Evolutionary conservation across 495 filamentous ascomycete species (phyloP).

Genomic region (Trichoderma virens): DNA sequence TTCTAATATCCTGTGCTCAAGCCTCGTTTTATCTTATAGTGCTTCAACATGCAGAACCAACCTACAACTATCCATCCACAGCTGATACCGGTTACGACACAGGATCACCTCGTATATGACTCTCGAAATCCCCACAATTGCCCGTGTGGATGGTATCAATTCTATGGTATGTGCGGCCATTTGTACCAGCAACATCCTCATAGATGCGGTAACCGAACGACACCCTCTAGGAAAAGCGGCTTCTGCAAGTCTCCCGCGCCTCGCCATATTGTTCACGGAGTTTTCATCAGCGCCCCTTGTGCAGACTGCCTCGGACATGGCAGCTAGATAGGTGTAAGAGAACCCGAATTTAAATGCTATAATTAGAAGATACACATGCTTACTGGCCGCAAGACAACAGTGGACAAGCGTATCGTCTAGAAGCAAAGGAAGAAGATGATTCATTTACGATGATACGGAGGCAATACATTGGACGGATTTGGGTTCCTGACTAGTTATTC

Average conservation of each 20-base stretch:
- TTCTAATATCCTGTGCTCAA: too few species aligned
- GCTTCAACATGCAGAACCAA: background rate
- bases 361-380: too few species aligned
- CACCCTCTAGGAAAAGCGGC: background rate
- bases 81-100: background rate
- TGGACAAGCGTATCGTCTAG: too few species aligned
- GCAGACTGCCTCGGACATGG: background rate
- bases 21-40: too few species aligned
- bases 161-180: background rate
- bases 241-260: background rate
- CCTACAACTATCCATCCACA: background rate
- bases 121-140: background rate
- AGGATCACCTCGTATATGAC: background rate
- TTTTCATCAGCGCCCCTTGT: background rate
- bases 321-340: too few species aligned
- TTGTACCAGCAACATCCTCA: background rate
- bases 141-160: background rate
- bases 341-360: too few species aligned
- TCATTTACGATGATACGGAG: too few species aligned
- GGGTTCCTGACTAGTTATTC: too few species aligned
- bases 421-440: too few species aligned
- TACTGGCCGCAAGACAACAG: too few species aligned
- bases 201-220: background rate
- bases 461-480: too few species aligned
- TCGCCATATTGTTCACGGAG: background rate